phyloP scores from a whole-genome alignment of 2,329 filamentous ascomycete genomes.

The Apiospora rasikravindrae region DNA sequence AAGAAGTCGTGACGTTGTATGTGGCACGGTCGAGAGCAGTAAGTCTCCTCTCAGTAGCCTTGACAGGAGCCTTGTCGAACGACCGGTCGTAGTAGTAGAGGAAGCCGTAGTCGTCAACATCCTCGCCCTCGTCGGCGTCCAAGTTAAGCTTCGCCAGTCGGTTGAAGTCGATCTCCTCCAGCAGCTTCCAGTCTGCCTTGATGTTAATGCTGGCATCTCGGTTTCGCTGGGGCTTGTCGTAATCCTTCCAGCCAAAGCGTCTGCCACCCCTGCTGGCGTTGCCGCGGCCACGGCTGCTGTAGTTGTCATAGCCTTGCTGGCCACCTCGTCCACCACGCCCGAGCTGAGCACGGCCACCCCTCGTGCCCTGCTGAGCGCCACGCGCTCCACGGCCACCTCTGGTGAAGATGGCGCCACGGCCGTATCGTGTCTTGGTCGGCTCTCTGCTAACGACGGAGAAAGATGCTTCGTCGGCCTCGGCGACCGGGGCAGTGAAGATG shows the following conservation, averaged over 20 bases:
- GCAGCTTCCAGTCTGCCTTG: conserved; percentile 91
- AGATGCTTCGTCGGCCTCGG: conserved; percentile 87
- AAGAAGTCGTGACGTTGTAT: conserved; percentile 97
- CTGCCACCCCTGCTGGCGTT: conserved; percentile 75
- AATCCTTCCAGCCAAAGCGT: conserved; percentile 98
- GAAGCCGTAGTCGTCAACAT: conserved; percentile 95
- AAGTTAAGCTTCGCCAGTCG: conserved; percentile 94
- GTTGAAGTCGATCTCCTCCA: conserved; percentile 99
- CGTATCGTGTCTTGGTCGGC: conserved; percentile 83
- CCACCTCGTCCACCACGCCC: conserved; percentile 74
- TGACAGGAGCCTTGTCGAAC: conserved; percentile 92
- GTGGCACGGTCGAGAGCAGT: conserved; percentile 89
- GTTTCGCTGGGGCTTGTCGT: conserved; percentile 96
- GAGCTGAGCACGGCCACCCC: conserved; percentile 66
- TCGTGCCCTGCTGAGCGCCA: conserved; percentile 67
- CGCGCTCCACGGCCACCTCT: conserved; percentile 82
- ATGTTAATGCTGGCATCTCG: conserved; percentile 96
- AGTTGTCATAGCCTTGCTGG: conserved; percentile 67
- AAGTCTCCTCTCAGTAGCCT: conserved; percentile 86
- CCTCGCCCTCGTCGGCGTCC: conserved; percentile 92
- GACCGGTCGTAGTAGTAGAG: conserved; percentile 97
- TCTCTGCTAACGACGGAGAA: conserved; percentile 99
- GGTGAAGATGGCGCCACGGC: conserved; percentile 89
- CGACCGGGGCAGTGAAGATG: conserved; percentile 86
- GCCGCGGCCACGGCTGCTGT: conserved; percentile 76